Conservation (phyloP, 306 rosid species). For the Senna tora region DNA sequence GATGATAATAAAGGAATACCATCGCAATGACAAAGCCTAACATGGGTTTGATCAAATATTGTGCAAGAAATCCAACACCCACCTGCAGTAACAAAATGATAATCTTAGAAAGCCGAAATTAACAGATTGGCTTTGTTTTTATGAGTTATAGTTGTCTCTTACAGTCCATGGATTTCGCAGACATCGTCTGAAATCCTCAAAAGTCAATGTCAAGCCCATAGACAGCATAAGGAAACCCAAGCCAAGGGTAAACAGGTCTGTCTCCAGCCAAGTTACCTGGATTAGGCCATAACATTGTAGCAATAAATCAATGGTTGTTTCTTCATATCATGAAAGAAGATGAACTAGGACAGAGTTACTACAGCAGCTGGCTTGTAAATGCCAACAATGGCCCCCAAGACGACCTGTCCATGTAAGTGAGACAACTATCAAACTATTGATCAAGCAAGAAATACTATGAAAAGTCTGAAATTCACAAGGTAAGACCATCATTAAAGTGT, state of each 20-base stretch:
- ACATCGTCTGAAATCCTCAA: slow-evolving; percentile 91
- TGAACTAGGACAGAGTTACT: slow-evolving; percentile 29
- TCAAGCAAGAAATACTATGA: slow-evolving; percentile 30
- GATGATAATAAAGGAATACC: slow-evolving; percentile 49
- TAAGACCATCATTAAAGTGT: slow-evolving; percentile 7
- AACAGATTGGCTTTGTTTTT: neutral
- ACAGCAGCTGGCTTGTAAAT: slow-evolving; percentile 22
- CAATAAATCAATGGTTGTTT: slow-evolving; percentile 40
- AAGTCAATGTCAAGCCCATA: slow-evolving; percentile 93
- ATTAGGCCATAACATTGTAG: slow-evolving; percentile 38
- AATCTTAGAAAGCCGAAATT: slow-evolving; percentile 25
- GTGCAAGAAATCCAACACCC: slow-evolving; percentile 97
- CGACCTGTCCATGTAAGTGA: slow-evolving; percentile 47
- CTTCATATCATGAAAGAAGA: slow-evolving; percentile 34
- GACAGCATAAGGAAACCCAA: slow-evolving; percentile 97
- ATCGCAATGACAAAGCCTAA: slow-evolving; percentile 76
- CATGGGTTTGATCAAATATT: slow-evolving; percentile 83
- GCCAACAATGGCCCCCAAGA: slow-evolving; percentile 16
- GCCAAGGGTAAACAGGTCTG: slow-evolving; percentile 84
- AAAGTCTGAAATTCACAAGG: slow-evolving; percentile 20
- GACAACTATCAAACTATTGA: slow-evolving; percentile 29
- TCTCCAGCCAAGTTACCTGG: slow-evolving; percentile 93
- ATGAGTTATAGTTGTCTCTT: slow-evolving; percentile 12
- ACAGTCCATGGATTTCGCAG: slow-evolving; percentile 88
- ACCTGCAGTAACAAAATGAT: slow-evolving; percentile 65